Base-by-base conservation (phyloP, 495 filamentous ascomycete genomes). In the Haplographium delicatum region DNA sequence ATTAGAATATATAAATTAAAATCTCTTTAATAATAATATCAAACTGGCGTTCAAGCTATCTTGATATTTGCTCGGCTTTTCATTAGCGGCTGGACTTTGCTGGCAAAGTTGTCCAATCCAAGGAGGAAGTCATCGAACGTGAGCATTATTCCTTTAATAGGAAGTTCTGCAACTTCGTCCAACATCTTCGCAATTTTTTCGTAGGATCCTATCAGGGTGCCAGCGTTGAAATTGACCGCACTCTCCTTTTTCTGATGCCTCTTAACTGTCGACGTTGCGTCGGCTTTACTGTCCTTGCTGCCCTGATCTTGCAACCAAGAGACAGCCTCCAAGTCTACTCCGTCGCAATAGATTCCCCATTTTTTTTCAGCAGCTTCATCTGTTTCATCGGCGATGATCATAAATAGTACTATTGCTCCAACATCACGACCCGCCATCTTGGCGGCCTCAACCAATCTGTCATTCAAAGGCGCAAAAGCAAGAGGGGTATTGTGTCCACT, bases 21-120 rank as follows among this genome's bases (percentile, higher is more conserved):
- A n/a, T n/a, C n/a, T n/a, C n/a, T n/a, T n/a, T n/a, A n/a, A n/a
- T n/a, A n/a, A n/a, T n/a, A n/a, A n/a, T n/a, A n/a, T n/a, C n/a
- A n/a, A n/a, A n/a, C n/a, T n/a, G n/a, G n/a, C n/a, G n/a, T n/a
- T n/a, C n/a, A n/a, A n/a, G n/a, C n/a, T n/a, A n/a, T n/a, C n/a
- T n/a, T n/a, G n/a, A n/a, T 33, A 45, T 33, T 45, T 15, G 22
- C 23, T 5, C 73, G 8, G 67, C 72, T 11, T 68, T 76, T 56
- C 79, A 76, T 68, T 71, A 75, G 26, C 5, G 59, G 63, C 41
- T 65, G 60, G 20, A 65, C 56, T 43, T 57, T 56, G 49, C 51
- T 54, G n/a, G 60, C 62, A 27, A 65, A 65, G 3, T 38, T 39
- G 1, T 65, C 62, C 19, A 62, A 31, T 1, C 60, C 62, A 16